Percentiles rank a stretch among this genome's conserved stretches.
Evolutionary conservation across 2,329 filamentous ascomycete species (phyloP).

Genomic region (Zalaria obscura): DNA sequence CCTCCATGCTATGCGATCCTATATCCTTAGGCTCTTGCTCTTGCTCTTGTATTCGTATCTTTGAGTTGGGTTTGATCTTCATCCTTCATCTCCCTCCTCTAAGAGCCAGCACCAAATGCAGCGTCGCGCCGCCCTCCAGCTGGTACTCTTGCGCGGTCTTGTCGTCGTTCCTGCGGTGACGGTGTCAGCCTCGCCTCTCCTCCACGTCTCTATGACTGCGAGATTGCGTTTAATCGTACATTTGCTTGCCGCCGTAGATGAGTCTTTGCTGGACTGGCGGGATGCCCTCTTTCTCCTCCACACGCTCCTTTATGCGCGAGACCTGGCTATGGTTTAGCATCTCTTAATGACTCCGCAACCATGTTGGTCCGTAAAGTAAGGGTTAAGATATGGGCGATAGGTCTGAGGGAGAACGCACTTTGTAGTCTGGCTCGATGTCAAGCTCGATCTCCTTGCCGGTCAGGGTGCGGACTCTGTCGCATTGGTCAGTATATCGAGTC

Average conservation of each 20-base stretch:
- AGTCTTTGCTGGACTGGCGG: slow-evolving; percentile 91
- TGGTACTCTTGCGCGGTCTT: slow-evolving; percentile 84
- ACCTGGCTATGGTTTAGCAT: slow-evolving; percentile 41
- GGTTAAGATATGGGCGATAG: not conserved
- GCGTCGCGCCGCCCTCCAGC: slow-evolving; percentile 80
- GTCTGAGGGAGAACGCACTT: slow-evolving; percentile 41
- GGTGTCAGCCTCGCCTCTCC: not conserved
- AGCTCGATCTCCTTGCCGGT: slow-evolving; percentile 99
- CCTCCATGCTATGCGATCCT: too few relatives aligned
- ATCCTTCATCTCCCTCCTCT: slow-evolving; percentile 49
- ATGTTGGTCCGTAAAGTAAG: not conserved
- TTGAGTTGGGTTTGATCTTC: too few relatives aligned
- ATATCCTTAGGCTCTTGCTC: too few relatives aligned
- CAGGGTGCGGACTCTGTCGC: slow-evolving; percentile 74
- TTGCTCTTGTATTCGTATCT: too few relatives aligned
- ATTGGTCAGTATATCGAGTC: slow-evolving; percentile 1
- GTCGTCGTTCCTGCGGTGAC: slow-evolving; percentile 65
- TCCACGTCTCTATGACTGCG: not conserved
- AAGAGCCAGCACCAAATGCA: slow-evolving; percentile 90
- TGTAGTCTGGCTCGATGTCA: slow-evolving; percentile 89
- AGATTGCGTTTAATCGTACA: slow-evolving; percentile 40
- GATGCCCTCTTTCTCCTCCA: slow-evolving; percentile 98
- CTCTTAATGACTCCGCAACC: not conserved
- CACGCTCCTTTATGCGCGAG: slow-evolving; percentile 92
- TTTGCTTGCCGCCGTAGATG: slow-evolving; percentile 96